These are phyloP conservation scores for Boechera stricta DNA, from an alignment of 345 rosid species.

Conservation along the genomic window DNA sequence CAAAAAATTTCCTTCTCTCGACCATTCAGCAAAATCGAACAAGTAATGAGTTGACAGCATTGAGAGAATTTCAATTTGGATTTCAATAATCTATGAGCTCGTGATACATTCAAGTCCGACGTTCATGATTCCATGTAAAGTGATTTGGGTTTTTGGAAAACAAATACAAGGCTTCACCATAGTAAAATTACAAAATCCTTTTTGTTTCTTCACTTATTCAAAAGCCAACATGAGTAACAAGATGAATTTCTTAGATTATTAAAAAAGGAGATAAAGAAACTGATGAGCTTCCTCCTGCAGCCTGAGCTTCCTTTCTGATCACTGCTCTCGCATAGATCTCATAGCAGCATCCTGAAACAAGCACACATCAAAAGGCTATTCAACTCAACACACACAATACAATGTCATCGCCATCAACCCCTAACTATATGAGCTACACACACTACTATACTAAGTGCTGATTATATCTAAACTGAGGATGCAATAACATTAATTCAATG, in stretches of 20 bases:
- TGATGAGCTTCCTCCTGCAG: slow-evolving; percentile 52
- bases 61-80: not conserved
- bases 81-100: not conserved
- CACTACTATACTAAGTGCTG: too few species aligned
- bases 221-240: slow-evolving; percentile 19
- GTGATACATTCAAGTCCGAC: not conserved
- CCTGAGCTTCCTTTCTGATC: slow-evolving; percentile 76
- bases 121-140: slow-evolving; percentile 8
- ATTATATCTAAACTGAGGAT: too few species aligned
- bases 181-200: not conserved
- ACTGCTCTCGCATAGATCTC: slow-evolving; percentile 80
- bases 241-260: not conserved
- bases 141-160: slow-evolving; percentile 13
- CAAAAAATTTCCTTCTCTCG: too few species aligned
- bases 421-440: too few species aligned
- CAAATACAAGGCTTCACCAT: slow-evolving; percentile 11
- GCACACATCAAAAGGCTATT: too few species aligned
- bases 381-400: too few species aligned
- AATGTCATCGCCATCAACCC: too few species aligned
- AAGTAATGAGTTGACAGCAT: too few species aligned
- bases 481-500: too few species aligned
- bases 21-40: too few species aligned
- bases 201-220: slow-evolving; percentile 35
- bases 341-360: slow-evolving; percentile 90
- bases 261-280: slow-evolving; percentile 2